Base-by-base conservation (phyloP, 2,329 filamentous ascomycete genomes). In the Bertia moriformis region DNA sequence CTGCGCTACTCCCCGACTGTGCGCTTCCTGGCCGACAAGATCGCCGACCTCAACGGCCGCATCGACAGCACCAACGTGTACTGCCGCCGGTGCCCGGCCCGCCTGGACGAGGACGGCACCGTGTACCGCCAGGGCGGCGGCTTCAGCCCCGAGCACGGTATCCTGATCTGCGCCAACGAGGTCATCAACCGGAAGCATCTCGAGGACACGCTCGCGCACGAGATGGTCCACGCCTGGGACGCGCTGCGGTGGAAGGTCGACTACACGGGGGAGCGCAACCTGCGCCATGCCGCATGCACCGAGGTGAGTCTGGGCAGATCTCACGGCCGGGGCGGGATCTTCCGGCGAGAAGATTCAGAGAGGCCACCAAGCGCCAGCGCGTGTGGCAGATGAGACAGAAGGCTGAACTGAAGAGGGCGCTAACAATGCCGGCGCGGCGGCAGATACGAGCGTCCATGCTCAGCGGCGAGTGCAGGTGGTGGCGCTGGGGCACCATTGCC, bases 191-290 rank as follows among this genome's bases (percentile, higher is more conserved):
- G 77, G 41, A 78, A 78, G 20, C 86, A 94, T 55, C 59, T 94
- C 48, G 91, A 98, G 63, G 91, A 98, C 57, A 94, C 88, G 10
- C 66, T 98, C 52, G 80, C 88, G 19, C 91, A 98, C 59, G 91
- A 98, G 64, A 93, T 98, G 86, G 83, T 98, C 39, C 91, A 98
- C 58, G 88, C 88, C 1, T 96, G 87, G 68, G 91, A 98, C 56
- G 83, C 93, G 56, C 54, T 96, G 49, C 67, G 89, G 45, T 98
- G 86, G 66, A 91, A 94, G 60, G 78, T 95, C 35, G 81, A 96
- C 53, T 84, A 83, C 65, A 59, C 65, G n/a, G 74, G 68, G 3
- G 66, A 70, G 49, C 83, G 63, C 63, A 66, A 86, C 56, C 56
- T 98, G 59, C 77, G 79, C 56, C 91, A 98, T 61, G 84, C 88